Conservation (phyloP, 108 stramenopile genomes). For the Skeletonema grethae region DNA sequence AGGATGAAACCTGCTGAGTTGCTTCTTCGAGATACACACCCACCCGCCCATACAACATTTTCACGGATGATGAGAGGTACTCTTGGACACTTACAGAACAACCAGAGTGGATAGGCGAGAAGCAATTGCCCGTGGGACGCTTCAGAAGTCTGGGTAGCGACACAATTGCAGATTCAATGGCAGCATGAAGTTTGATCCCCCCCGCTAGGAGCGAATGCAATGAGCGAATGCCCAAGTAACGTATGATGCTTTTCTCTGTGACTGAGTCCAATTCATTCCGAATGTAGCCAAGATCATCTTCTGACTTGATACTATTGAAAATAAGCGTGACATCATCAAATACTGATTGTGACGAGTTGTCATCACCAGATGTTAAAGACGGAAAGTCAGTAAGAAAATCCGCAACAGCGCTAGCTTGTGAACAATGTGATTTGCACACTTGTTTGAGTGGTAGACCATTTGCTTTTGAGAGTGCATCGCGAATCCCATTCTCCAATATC, state of each 20-base stretch:
- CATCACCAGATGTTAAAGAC: slow-evolving; percentile 1
- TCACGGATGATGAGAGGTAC: slow-evolving; percentile 10
- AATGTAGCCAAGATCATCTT: slow-evolving; percentile 44
- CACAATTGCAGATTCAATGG: slow-evolving; percentile 49
- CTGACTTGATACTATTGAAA: slow-evolving; percentile 31
- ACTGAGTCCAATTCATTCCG: slow-evolving; percentile 31
- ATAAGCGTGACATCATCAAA: slow-evolving; percentile 31
- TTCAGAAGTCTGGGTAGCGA: slow-evolving; percentile 52
- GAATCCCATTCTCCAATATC: slow-evolving; percentile 74
- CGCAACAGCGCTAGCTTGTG: slow-evolving; percentile 15
- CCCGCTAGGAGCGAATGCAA: slow-evolving; percentile 27
- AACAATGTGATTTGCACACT: slow-evolving; percentile 26
- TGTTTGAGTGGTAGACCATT: slow-evolving; percentile 15
- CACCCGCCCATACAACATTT: slow-evolving; percentile 13
- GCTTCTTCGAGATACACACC: slow-evolving; percentile 15
- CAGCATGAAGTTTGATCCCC: slow-evolving; percentile 28
- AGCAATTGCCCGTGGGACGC: slow-evolving; percentile 8
- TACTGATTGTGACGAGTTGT: slow-evolving; percentile 1
- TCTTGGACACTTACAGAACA: slow-evolving; percentile 27
- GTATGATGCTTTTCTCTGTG: slow-evolving; percentile 53
- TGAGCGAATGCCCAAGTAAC: slow-evolving; percentile 50
- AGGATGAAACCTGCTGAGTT: slow-evolving; percentile 11
- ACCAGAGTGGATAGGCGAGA: slow-evolving; percentile 21
- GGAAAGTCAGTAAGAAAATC: slow-evolving; percentile 39
- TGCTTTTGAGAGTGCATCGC: slow-evolving; percentile 31